These are phyloP conservation scores for Pythium diclinum DNA, from an alignment of 352 stramenopile species.

Conservation along the genomic window DNA sequence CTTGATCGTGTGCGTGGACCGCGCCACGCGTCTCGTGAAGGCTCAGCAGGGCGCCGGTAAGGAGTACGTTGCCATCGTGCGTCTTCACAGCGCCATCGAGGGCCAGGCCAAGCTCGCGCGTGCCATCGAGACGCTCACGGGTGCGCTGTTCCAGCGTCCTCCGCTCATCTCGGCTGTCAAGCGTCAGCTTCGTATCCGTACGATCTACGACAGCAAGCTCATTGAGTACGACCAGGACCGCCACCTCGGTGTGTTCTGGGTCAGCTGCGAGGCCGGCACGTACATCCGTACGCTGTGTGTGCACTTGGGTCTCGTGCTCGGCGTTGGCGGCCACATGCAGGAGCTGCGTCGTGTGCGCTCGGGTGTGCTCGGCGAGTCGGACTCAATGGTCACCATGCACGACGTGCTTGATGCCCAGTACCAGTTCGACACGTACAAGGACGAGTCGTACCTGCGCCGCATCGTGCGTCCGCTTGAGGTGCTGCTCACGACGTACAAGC, in stretches of 20 bases:
- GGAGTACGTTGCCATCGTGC: conserved; percentile 98
- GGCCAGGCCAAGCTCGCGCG: conserved; percentile 89
- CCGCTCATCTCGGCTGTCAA: conserved; percentile 99
- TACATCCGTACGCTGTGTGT: conserved; percentile 99
- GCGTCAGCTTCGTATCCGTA: conserved; percentile 98
- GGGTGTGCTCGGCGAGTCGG: conserved; percentile 94
- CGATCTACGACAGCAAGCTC: conserved; percentile 99
- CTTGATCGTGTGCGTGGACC: conserved; percentile 99
- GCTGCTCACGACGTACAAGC: conserved; percentile 98
- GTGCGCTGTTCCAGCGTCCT: conserved; percentile 99
- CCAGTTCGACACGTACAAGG: conserved; percentile 98
- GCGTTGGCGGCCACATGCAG: conserved; percentile 99
- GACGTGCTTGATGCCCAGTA: conserved; percentile 99
- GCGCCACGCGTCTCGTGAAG: conserved; percentile 93
- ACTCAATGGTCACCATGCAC: conserved; percentile 99
- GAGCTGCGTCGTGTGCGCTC: conserved; percentile 97
- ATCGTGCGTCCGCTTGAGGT: conserved; percentile 98
- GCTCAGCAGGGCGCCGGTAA: conserved; percentile 96
- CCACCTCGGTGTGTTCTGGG: conserved; percentile 97
- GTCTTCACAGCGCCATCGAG: conserved; percentile 96
- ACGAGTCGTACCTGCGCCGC: conserved; percentile 98
- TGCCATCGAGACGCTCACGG: conserved; percentile 98
- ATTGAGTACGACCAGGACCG: conserved; percentile 98
- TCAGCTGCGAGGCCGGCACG: conserved; percentile 97
- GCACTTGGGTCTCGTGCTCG: conserved; percentile 97